Evolutionary conservation across 208 protist genomes (phyloP), one percentile per base, ranked within the genome.

Genomic region (Leishmania mexicana): DNA sequence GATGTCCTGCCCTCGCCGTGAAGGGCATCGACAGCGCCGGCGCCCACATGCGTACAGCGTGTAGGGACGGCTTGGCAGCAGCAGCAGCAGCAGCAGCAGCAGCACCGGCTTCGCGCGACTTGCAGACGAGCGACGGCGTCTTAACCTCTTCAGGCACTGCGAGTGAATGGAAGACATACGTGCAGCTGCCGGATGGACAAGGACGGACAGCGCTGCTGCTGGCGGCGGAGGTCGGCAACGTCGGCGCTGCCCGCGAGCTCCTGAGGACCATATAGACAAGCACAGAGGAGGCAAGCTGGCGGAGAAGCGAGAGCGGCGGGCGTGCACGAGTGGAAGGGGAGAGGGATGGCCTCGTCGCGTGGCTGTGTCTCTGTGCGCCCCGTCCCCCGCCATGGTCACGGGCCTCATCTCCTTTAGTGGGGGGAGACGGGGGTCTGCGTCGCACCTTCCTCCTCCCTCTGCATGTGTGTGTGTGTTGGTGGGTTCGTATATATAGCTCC

Each of bases 191-290:
- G 7, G 87, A 90, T 80, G 84, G 62, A 10, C 83, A 87, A 21
- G 86, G 86, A 5, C 88, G 88, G 8, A 88, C 78, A n/a, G 83
- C 86, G 49, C 54, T 92, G 73, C 79, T 89, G 58, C 68, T 89
- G 35, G 88, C 88, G 17, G 82, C 80, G 15, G 85, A 88, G 42
- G 62, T 83, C 0, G 83, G 86, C 45, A 85, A 88, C 78, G 38
- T 75, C 70, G 67, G 53, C 13, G 86, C 88, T 4, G 88, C 86
- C 0, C 79, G 83, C 35, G 88, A 80, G 45, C 83, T 91, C 28
- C 81, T 91, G 24, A 74, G 45, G 24, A 47, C 54, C 28, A 51
- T 67, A 3, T 57, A 45, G 40, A 45, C 40, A 10, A 78, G 31
- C 10, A 42, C 53, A 17, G 49, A 31, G 47, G 5, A 19, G 24